These are phyloP conservation scores for Vigna unguiculata DNA, from an alignment of 306 rosid species.

Conservation along the genomic window DNA sequence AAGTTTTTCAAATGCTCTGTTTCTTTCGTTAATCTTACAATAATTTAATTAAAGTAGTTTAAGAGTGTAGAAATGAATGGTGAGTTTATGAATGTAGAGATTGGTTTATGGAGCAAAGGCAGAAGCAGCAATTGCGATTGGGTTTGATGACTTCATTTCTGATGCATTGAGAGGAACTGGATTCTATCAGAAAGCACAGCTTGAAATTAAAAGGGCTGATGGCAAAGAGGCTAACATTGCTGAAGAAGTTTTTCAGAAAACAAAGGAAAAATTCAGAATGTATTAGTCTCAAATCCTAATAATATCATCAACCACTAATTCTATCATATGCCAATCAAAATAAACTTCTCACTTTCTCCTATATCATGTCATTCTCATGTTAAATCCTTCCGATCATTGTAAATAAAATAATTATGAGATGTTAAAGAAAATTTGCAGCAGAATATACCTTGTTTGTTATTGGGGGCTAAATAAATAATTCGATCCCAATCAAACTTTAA, in stretches of 20 bases:
- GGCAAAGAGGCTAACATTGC: conserved; percentile 87
- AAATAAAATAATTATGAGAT: neutral
- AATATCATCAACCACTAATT: neutral
- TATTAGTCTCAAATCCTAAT: conserved; percentile 41
- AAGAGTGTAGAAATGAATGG: too few species aligned
- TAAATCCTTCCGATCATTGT: neutral
- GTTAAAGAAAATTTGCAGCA: too few species aligned
- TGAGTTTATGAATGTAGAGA: conserved; percentile 58
- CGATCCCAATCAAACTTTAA: too few species aligned
- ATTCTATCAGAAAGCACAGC: conserved; percentile 78
- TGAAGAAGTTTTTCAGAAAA: conserved; percentile 92
- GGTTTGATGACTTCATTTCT: conserved; percentile 94
- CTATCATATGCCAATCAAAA: neutral
- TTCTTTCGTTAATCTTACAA: neutral
- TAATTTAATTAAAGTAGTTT: neutral
- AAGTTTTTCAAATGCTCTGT: neutral
- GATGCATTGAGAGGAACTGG: conserved; percentile 93
- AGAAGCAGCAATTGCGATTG: conserved; percentile 96
- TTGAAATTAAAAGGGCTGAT: conserved; percentile 95
- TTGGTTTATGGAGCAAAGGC: conserved; percentile 98
- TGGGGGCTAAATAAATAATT: too few species aligned
- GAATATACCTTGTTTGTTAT: too few species aligned
- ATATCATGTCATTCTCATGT: neutral
- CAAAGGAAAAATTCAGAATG: conserved; percentile 80
- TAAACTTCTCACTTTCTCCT: neutral